Evolutionary conservation across 441 rosid species (phyloP).

Genomic region (Flueggea neowawraea): DNA sequence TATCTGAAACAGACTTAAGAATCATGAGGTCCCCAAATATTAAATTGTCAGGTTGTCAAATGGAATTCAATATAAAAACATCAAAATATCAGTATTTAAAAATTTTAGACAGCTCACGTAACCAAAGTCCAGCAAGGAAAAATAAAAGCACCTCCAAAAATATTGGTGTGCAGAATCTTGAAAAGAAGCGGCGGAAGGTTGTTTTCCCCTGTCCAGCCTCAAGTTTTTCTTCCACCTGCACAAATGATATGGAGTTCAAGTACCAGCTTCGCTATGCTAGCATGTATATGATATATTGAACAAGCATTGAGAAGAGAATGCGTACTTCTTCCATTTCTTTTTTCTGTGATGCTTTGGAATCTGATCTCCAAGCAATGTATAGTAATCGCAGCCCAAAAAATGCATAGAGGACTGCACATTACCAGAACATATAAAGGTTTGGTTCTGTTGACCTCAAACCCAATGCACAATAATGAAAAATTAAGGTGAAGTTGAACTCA

Average conservation of each 20-base stretch:
- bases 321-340: conserved; percentile 98
- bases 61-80: no score
- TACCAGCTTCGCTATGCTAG: not conserved
- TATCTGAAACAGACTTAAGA: no score
- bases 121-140: not conserved
- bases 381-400: conserved; percentile 92
- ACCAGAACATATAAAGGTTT: conserved; percentile 1
- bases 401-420: conserved; percentile 72
- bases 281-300: no score
- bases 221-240: conserved; percentile 97
- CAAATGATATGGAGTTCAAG: conserved; percentile 8
- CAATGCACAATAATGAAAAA: not conserved
- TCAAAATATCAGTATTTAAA: no score
- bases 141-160: conserved; percentile 68
- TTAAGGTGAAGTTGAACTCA: no score
- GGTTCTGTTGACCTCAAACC: not conserved
- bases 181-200: conserved; percentile 69
- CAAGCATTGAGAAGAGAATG: conserved; percentile 9
- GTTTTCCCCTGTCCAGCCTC: conserved; percentile 91
- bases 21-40: no score
- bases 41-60: no score
- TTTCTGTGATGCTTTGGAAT: conserved; percentile 86
- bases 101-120: no score
- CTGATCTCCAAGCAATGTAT: conserved; percentile 99
- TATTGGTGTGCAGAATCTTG: conserved; percentile 97